phyloP scores from a whole-genome alignment of 768 basidiomycete genomes.

The Hygrocybe punicea region DNA sequence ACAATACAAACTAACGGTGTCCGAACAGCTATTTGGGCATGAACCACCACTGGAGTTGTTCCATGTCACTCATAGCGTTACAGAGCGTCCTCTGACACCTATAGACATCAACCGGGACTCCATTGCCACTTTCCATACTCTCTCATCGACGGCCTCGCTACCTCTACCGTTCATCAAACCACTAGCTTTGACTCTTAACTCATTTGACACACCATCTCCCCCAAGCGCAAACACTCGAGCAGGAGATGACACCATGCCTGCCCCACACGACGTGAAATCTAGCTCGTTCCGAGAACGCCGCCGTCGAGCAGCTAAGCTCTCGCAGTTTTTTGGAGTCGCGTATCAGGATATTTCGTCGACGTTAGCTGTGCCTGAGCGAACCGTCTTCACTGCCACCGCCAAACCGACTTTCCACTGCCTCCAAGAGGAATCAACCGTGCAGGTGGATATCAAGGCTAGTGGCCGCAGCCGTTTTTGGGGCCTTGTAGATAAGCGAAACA shows the following conservation, averaged over 20 bases:
- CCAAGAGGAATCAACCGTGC: not conserved
- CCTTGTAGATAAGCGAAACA: slow-evolving; percentile 26
- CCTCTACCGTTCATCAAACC: not conserved
- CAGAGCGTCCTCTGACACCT: slow-evolving; percentile 4
- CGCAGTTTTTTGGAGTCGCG: slow-evolving; percentile 56
- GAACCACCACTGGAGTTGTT: slow-evolving; percentile 46
- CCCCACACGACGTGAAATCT: slow-evolving; percentile 5
- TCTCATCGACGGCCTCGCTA: slow-evolving; percentile 1
- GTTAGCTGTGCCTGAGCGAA: not conserved
- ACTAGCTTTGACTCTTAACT: not conserved
- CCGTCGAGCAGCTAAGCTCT: slow-evolving; percentile 52
- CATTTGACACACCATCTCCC: slow-evolving; percentile 2
- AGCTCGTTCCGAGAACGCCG: slow-evolving; percentile 32
- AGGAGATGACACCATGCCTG: not conserved
- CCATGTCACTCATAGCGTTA: slow-evolving; percentile 28
- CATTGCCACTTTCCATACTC: slow-evolving; percentile 15
- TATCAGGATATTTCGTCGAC: slow-evolving; percentile 43
- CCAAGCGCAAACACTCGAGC: not conserved
- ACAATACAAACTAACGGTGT: not conserved
- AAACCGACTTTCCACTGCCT: not conserved
- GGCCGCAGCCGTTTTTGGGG: slow-evolving; percentile 42
- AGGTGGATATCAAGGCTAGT: slow-evolving; percentile 39
- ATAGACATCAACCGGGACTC: slow-evolving; percentile 17
- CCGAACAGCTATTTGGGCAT: slow-evolving; percentile 46
- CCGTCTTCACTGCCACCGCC: not conserved